These are phyloP conservation scores for Phytophthora pini DNA, from an alignment of 352 stramenopile genomes.

Conservation along the genomic window DNA sequence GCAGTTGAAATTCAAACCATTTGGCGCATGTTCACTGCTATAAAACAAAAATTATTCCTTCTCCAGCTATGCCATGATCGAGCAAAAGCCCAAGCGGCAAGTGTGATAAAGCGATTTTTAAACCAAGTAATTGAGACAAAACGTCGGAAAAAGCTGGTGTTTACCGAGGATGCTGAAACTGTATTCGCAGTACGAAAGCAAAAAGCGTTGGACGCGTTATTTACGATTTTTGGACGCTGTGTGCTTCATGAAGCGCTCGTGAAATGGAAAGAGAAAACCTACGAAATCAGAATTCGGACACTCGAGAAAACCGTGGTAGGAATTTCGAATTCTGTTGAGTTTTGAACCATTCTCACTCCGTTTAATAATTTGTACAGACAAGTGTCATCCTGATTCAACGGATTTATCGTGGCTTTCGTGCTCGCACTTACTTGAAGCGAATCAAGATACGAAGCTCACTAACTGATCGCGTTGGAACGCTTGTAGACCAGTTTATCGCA, in stretches of 20 bases:
- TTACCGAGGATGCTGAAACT: background rate
- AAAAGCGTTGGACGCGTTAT: slow-evolving; percentile 12
- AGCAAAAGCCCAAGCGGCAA: slow-evolving; percentile 32
- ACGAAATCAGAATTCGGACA: slow-evolving; percentile 28
- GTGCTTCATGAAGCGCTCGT: slow-evolving; percentile 30
- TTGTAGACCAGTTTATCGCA: slow-evolving; percentile 57
- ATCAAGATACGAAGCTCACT: slow-evolving; percentile 45
- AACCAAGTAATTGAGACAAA: slow-evolving; percentile 14
- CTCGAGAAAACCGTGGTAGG: slow-evolving; percentile 30
- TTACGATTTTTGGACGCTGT: slow-evolving; percentile 14
- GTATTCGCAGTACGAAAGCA: slow-evolving; percentile 5
- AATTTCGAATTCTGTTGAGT: background rate
- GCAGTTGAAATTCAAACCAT: slow-evolving; percentile 54
- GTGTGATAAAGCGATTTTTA: slow-evolving; percentile 41
- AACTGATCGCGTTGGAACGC: slow-evolving; percentile 43
- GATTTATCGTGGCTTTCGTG: slow-evolving; percentile 57
- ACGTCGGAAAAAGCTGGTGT: slow-evolving; percentile 7
- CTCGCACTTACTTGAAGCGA: slow-evolving; percentile 51
- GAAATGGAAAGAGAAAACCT: slow-evolving; percentile 40
- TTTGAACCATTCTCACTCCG: slow-evolving; percentile 3
- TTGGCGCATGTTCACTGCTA: slow-evolving; percentile 45
- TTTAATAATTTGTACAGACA: slow-evolving; percentile 2
- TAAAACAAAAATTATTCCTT: slow-evolving; percentile 34
- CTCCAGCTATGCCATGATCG: slow-evolving; percentile 20
- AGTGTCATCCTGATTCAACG: slow-evolving; percentile 54